These are phyloP conservation scores for Mycothermus thermophilus DNA, from an alignment of 495 filamentous ascomycete genomes.

Conservation along the genomic window DNA sequence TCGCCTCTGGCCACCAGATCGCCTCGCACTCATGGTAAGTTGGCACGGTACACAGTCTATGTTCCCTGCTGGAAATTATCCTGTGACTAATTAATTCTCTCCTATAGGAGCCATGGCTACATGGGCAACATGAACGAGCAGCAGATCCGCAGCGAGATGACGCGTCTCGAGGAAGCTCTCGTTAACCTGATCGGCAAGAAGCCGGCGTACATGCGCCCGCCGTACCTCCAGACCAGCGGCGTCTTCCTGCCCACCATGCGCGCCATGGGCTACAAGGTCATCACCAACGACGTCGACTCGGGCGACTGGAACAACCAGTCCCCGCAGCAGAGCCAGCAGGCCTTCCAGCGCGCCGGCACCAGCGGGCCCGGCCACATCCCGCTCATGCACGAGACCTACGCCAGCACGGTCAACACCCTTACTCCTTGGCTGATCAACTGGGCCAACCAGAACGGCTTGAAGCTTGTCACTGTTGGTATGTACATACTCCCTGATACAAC, in stretches of 20 bases:
- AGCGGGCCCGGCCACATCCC: conserved; percentile 38
- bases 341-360: conserved; percentile 32
- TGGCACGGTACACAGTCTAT: neutral
- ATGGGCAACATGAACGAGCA: conserved; percentile 28
- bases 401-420: conserved; percentile 31
- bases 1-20: conserved; percentile 35
- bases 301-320: conserved; percentile 40
- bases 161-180: conserved; percentile 34
- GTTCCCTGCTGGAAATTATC: no score
- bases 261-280: conserved; percentile 37
- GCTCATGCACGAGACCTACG: conserved; percentile 43
- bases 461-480: conserved; percentile 39
- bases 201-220: conserved; percentile 41
- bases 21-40: conserved; percentile 37
- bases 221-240: conserved; percentile 37
- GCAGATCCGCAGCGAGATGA: conserved; percentile 35
- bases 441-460: conserved; percentile 37
- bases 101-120: conserved; percentile 27
- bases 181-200: conserved; percentile 40
- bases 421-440: conserved; percentile 40
- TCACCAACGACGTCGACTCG: conserved; percentile 40
- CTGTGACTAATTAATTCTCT: neutral
- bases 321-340: conserved; percentile 28
- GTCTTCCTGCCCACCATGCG: conserved; percentile 30
- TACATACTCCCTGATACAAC: conserved; percentile 1